Conservation (phyloP, 2,329 filamentous ascomycete genomes). For the Colletotrichum endophyticum region DNA sequence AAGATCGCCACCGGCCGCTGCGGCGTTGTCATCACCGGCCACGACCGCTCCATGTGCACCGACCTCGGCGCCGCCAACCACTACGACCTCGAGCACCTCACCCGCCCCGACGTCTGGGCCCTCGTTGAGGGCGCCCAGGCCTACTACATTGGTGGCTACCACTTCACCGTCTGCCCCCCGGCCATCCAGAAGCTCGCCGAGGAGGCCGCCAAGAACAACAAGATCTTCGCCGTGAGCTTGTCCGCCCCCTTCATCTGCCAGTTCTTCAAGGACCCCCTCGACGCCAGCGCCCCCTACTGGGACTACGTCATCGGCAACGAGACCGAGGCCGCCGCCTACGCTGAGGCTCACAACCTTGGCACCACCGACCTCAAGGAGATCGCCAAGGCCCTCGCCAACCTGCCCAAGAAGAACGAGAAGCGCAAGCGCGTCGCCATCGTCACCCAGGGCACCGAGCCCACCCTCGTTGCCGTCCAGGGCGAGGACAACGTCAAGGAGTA, state of each 20-base stretch:
- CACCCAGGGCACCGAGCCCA: constrained; percentile 93
- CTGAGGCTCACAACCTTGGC: constrained; percentile 77
- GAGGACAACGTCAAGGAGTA: constrained; percentile 75
- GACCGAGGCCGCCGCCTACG: constrained; percentile 88
- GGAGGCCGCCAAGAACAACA: constrained; percentile 88
- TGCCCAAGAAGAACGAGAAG: constrained; percentile 90
- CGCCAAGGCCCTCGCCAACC: constrained; percentile 81
- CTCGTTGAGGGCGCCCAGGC: constrained; percentile 86
- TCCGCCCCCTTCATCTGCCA: constrained; percentile 95
- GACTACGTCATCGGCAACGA: constrained; percentile 98
- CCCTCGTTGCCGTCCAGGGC: constrained; percentile 80
- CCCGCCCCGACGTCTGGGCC: constrained; percentile 89
- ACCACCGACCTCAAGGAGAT: constrained; percentile 84
- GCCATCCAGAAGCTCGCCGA: constrained; percentile 90
- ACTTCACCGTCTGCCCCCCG: constrained; percentile 93
- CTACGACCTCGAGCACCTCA: constrained; percentile 93
- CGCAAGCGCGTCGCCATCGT: constrained; percentile 87
- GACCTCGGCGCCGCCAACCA: constrained; percentile 96
- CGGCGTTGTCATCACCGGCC: constrained; percentile 94
- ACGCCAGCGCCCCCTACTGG: constrained; percentile 87
- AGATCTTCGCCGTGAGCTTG: constrained; percentile 89
- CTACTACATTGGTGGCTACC: constrained; percentile 95
- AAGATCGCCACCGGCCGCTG: constrained; percentile 88
- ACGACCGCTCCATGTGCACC: constrained; percentile 93
- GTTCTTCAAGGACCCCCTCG: constrained; percentile 97